phyloP scores from a whole-genome alignment of 2,329 filamentous ascomycete species.

The Exophiala calicioides region DNA sequence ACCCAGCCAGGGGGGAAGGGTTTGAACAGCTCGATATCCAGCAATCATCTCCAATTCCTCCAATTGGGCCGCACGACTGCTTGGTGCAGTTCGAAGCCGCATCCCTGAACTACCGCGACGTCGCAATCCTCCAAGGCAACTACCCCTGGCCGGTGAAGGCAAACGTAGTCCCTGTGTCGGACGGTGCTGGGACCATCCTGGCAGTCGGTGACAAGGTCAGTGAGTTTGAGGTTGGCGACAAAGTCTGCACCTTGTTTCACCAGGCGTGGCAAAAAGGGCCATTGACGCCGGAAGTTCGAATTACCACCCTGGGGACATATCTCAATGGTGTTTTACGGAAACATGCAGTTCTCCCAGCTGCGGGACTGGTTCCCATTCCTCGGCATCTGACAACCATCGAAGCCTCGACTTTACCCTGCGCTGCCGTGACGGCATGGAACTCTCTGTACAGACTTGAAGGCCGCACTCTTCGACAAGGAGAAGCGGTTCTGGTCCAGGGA shows the following conservation, averaged over 20 bases:
- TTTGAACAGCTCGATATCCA: constrained; percentile 1
- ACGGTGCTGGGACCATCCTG: constrained; percentile 50
- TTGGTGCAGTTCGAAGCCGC: constrained; percentile 61
- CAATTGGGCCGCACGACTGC: constrained; percentile 4
- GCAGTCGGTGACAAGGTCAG: constrained; percentile 59
- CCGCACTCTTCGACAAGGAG: constrained; percentile 56
- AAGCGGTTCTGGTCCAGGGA: constrained; percentile 60
- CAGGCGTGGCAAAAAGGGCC: constrained; percentile 52
- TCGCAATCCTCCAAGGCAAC: constrained; percentile 44
- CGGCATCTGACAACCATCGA: constrained; percentile 55
- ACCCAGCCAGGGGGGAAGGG: neutral
- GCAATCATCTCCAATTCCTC: neutral
- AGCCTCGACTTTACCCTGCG: constrained; percentile 60
- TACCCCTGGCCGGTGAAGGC: constrained; percentile 13
- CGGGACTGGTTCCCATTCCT: constrained; percentile 66
- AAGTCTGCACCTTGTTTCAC: constrained; percentile 61
- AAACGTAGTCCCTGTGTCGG: constrained; percentile 44
- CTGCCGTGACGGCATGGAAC: constrained; percentile 67
- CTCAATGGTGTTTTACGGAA: constrained; percentile 69
- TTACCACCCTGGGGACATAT: constrained; percentile 66
- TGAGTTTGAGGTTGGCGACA: constrained; percentile 59
- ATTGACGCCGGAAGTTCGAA: constrained; percentile 30
- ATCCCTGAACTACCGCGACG: constrained; percentile 53
- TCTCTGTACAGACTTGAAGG: constrained; percentile 51
- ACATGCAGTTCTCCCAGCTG: constrained; percentile 68